Conservation (phyloP, 192 early-diverging fungal species). For the Phycomyces nitens region DNA sequence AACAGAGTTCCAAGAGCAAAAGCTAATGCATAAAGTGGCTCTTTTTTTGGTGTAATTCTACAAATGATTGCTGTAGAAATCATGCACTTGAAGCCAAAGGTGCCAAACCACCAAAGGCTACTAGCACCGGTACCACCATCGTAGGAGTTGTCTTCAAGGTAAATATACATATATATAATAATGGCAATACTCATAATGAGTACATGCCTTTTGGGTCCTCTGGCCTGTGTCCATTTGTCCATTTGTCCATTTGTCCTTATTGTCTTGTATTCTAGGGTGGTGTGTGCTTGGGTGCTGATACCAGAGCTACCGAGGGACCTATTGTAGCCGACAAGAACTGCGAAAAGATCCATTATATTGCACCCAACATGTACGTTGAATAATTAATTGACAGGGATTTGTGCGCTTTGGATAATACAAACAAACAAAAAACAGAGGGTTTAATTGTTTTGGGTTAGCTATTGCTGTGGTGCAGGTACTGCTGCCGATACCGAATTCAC, state of each 20-base stretch:
- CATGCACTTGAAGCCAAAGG: constrained; percentile 73
- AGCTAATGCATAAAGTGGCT: neutral
- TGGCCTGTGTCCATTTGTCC: neutral
- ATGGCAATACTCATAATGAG: too few relatives aligned
- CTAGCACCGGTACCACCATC: constrained; percentile 97
- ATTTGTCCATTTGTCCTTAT: neutral
- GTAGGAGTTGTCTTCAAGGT: constrained; percentile 91
- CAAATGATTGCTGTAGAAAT: too few relatives aligned
- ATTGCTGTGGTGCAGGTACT: constrained; percentile 97
- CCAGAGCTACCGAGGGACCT: constrained; percentile 90
- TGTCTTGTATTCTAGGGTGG: constrained; percentile 62
- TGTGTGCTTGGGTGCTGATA: constrained; percentile 92
- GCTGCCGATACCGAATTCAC: constrained; percentile 99
- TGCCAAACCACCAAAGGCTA: constrained; percentile 72
- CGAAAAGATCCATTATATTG: constrained; percentile 96
- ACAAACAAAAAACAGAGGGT: neutral
- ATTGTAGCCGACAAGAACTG: constrained; percentile 99
- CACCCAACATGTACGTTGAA: constrained; percentile 81
- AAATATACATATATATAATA: too few relatives aligned
- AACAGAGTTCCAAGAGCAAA: too few relatives aligned
- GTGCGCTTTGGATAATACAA: too few relatives aligned
- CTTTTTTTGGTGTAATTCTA: too few relatives aligned
- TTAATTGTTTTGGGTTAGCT: constrained; percentile 11
- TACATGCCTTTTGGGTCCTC: too few relatives aligned
- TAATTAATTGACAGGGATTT: too few relatives aligned